phyloP scores from a whole-genome alignment of 2,329 filamentous ascomycete species.

The Samsoniella hepiali region DNA sequence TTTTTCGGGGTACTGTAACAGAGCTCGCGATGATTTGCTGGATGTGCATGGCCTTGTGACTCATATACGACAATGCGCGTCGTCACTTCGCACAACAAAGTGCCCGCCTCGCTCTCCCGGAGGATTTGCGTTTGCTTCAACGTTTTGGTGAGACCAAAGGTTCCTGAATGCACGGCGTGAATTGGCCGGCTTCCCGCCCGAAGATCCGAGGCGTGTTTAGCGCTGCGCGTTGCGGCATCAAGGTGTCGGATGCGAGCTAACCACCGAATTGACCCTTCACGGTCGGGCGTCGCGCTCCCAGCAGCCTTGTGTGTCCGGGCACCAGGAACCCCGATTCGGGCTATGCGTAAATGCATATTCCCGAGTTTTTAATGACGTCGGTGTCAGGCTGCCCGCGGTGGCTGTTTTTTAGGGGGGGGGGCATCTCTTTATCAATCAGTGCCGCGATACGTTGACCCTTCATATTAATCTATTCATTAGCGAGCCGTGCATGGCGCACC shows the following conservation, averaged over 20 bases:
- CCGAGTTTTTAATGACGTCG: neutral
- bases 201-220: conserved; percentile 9
- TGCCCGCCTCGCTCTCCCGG: neutral
- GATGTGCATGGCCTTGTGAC: neutral
- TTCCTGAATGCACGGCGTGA: neutral
- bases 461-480: neutral
- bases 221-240: neutral
- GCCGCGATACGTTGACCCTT: neutral
- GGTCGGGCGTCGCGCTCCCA: neutral
- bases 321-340: neutral
- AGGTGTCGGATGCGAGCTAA: conserved; percentile 18
- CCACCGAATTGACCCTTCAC: conserved; percentile 7
- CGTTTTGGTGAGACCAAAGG: neutral
- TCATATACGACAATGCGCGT: neutral
- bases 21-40: neutral
- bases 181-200: neutral
- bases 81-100: neutral
- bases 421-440: neutral
- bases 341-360: conserved; percentile 9
- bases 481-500: neutral
- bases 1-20: neutral
- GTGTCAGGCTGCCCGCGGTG: neutral
- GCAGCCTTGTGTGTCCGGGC: neutral
- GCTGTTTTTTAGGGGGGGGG: neutral
- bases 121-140: neutral